Conservation (phyloP, 768 basidiomycete genomes). For the Xerocomellus chrysenteron region DNA sequence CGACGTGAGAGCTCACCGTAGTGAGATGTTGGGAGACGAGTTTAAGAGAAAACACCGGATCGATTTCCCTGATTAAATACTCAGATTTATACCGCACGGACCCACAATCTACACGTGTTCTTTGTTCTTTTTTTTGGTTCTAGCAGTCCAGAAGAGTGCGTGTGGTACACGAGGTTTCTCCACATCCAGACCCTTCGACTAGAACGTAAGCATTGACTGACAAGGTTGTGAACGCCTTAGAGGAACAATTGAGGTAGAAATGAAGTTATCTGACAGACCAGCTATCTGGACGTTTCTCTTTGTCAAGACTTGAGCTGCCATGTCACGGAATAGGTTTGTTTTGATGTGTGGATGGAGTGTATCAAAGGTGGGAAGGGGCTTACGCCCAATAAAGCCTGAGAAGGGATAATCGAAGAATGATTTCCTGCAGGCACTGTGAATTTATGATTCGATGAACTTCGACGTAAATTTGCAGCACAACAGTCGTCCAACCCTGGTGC, state of each 20-base stretch:
- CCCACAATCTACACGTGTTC: not conserved
- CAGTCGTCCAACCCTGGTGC: too few relatives aligned
- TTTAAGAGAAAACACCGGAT: too few relatives aligned
- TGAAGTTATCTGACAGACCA: not conserved
- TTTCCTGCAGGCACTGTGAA: too few relatives aligned
- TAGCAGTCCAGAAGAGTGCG: not conserved
- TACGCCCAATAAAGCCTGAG: too few relatives aligned
- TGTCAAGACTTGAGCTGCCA: too few relatives aligned
- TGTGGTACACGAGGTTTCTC: not conserved
- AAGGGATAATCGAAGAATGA: too few relatives aligned
- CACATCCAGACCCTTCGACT: not conserved
- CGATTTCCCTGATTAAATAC: not conserved
- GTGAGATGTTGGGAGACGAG: not conserved
- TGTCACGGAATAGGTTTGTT: too few relatives aligned
- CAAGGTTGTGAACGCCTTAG: not conserved
- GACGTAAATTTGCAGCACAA: too few relatives aligned
- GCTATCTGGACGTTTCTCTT: too few relatives aligned
- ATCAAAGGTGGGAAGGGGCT: too few relatives aligned
- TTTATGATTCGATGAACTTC: too few relatives aligned
- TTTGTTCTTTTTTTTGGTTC: not conserved
- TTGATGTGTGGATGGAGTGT: too few relatives aligned
- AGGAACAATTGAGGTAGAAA: not conserved
- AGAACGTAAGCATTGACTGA: not conserved
- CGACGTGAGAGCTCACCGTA: not conserved
- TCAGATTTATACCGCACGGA: not conserved